Evolutionary conservation across 2,329 filamentous ascomycete genomes (phyloP).

Genomic region (Phoma sp.): DNA sequence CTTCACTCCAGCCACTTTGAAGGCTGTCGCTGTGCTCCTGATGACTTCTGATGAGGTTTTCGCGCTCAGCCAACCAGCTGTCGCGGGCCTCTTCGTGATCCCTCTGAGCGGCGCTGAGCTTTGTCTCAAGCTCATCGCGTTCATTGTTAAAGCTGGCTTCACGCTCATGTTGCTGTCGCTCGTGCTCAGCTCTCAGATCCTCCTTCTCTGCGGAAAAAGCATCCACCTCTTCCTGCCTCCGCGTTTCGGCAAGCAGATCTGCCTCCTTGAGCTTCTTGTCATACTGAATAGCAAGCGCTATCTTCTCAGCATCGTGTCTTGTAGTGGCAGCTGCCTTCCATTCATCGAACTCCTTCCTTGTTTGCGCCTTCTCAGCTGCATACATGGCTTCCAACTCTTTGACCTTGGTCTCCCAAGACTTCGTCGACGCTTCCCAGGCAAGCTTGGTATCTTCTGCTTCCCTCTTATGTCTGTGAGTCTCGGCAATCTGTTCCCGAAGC

Average conservation of each 20-base stretch:
- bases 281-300: slow-evolving; percentile 50
- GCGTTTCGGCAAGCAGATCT: slow-evolving; percentile 58
- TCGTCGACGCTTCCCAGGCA: slow-evolving; percentile 43
- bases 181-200: slow-evolving; percentile 41
- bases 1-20: slow-evolving; percentile 60
- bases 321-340: slow-evolving; percentile 50
- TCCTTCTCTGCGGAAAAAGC: slow-evolving; percentile 45
- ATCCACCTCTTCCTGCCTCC: slow-evolving; percentile 54
- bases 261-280: slow-evolving; percentile 54
- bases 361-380: slow-evolving; percentile 44
- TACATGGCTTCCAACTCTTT: slow-evolving; percentile 52
- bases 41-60: slow-evolving; percentile 49
- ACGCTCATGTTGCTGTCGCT: slow-evolving; percentile 48
- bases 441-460: slow-evolving; percentile 44
- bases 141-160: slow-evolving; percentile 53
- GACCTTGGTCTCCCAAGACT: slow-evolving; percentile 53
- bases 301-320: slow-evolving; percentile 49
- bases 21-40: slow-evolving; percentile 60
- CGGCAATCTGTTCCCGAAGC: slow-evolving; percentile 55
- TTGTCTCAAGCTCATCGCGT: slow-evolving; percentile 54
- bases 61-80: slow-evolving; percentile 56
- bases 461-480: slow-evolving; percentile 54
- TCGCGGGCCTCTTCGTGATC: slow-evolving; percentile 55
- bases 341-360: slow-evolving; percentile 52
- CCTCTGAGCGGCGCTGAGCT: slow-evolving; percentile 48